Evolutionary conservation across 2,329 filamentous ascomycete genomes (phyloP).

Genomic region (Trichoderma atrobrunneum): DNA sequence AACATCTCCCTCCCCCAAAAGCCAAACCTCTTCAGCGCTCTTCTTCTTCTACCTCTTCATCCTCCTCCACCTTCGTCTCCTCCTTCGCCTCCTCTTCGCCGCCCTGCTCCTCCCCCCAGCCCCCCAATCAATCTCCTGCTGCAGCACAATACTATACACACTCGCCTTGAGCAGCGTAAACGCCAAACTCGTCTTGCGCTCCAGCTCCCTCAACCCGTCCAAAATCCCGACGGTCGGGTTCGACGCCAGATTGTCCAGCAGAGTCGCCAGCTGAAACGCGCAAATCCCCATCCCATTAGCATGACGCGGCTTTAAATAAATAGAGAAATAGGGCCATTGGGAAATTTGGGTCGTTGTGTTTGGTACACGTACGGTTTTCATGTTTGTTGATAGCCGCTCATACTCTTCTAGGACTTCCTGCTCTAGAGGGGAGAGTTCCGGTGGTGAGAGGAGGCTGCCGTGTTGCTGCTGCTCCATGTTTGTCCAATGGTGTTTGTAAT

Average conservation of each 20-base stretch:
- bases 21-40: not conserved
- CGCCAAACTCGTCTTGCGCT: slow-evolving; percentile 90
- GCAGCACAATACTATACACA: slow-evolving; percentile 96
- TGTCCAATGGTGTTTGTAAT: not conserved
- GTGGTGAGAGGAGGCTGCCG: slow-evolving; percentile 38
- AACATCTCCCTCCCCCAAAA: not conserved
- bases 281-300: not conserved
- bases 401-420: slow-evolving; percentile 97
- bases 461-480: slow-evolving; percentile 25
- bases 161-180: slow-evolving; percentile 97
- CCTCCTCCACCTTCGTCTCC: not conserved
- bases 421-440: slow-evolving; percentile 74
- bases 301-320: not conserved
- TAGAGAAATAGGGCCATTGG: not conserved
- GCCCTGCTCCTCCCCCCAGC: slow-evolving; percentile 23
- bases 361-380: slow-evolving; percentile 71
- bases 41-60: not conserved
- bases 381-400: slow-evolving; percentile 78
- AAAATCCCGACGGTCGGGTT: slow-evolving; percentile 78
- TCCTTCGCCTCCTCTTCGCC: not conserved
- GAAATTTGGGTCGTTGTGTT: not conserved
- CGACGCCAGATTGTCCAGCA: slow-evolving; percentile 62
- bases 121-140: slow-evolving; percentile 88
- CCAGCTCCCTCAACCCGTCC: slow-evolving; percentile 80
- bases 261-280: slow-evolving; percentile 47